phyloP scores from a whole-genome alignment of 176 grass and related monocot species.

The Pontederia crassipes region DNA sequence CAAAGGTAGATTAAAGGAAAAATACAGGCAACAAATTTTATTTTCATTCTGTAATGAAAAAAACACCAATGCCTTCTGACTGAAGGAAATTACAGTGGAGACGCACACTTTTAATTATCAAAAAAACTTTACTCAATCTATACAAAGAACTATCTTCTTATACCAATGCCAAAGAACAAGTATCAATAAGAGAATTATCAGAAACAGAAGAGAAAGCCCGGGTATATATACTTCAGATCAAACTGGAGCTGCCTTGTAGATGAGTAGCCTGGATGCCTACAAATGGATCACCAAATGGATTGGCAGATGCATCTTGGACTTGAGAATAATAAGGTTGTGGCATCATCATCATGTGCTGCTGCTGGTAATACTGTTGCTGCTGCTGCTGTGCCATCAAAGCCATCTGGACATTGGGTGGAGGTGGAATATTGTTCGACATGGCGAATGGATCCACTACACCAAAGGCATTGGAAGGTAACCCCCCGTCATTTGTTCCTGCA shows the following conservation, averaged over 20 bases:
- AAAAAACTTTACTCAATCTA: no score
- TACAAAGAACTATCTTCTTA: no score
- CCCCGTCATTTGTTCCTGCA: conserved; percentile 9
- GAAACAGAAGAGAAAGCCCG: no score
- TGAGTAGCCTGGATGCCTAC: conserved; percentile 8
- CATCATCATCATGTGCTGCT: conserved; percentile 46
- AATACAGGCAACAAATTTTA: no score
- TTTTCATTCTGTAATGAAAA: no score
- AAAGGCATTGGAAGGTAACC: conserved; percentile 6
- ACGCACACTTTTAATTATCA: no score
- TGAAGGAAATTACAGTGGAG: no score
- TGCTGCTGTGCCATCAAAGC: conserved; percentile 48
- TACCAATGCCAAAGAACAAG: no score
- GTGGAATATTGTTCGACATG: conserved; percentile 31
- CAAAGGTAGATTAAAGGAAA: no score
- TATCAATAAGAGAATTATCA: no score
- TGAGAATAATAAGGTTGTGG: conserved; percentile 16
- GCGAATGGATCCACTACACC: conserved; percentile 50
- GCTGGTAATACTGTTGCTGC: conserved; percentile 24
- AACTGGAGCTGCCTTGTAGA: conserved; percentile 34
- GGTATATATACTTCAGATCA: conserved; percentile 39
- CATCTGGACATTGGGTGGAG: conserved; percentile 55
- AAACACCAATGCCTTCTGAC: no score
- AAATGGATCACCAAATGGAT: conserved; percentile 45
- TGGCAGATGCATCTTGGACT: conserved; percentile 20